Evolutionary conservation across 768 basidiomycete species (phyloP), one percentile per base, ranked within the genome.

Genomic region (Chalciporus chontae): DNA sequence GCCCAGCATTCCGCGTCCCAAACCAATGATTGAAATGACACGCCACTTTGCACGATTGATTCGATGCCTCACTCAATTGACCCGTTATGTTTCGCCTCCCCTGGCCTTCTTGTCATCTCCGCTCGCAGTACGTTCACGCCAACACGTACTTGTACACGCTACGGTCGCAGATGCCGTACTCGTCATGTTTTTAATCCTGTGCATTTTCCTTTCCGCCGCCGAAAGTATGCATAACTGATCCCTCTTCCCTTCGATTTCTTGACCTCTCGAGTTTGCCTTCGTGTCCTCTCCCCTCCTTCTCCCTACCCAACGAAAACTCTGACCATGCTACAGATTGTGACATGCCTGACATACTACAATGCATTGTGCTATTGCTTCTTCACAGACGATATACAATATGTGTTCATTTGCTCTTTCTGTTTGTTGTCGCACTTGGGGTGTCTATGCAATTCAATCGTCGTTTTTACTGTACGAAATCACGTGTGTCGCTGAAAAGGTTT

Each of bases 311-410:
- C 59, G 53, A 57, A 60, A 58, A 53, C 51, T 62, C 57, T 60
- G 49, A 61, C 52, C 51, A 45, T 59, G 48, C 50, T 58, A 50
- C 57, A 60, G 62, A 53, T 57, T 53, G 57, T 51, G 54, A 56
- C 57, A 58, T 65, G 64, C 46, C 60, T 54, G 54, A 65, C 65
- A 58, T 67, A 65, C 48, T 66, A 64, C 64, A 64, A 61, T 58
- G 63, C 64, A 66, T 51, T 60, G 65, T 65, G 59, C 52, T 63
- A 65, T 60, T 58, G 54, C 32, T 56, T 42, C 38, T 56, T 49
- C 53, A 54, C 29, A 47, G 48, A 63, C 53, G 54, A 60, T 52
- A 58, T 61, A 62, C 62, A 52, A 56, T 51, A 57, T 65, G 52
- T 43, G 54, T 53, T 47, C 53, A 42, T 62, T 54, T 54, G 52